Evolutionary conservation across 208 protist species (phyloP).

Genomic region (Leishmania braziliensis): DNA sequence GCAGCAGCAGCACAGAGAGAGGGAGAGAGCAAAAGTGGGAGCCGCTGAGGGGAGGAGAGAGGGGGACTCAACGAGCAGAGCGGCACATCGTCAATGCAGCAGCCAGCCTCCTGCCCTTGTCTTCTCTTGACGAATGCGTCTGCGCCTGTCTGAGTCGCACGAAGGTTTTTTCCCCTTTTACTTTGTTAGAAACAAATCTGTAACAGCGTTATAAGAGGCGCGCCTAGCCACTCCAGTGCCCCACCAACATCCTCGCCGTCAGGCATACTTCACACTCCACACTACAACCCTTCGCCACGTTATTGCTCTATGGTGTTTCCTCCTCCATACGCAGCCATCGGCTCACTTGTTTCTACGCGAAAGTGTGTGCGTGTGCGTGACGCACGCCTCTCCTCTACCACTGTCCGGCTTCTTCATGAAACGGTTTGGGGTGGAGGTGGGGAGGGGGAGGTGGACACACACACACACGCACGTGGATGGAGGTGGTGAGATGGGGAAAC

Average conservation of each 20-base stretch:
- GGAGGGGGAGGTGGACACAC: too few species aligned
- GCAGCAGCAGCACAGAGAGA: too few species aligned
- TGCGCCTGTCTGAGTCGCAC: not conserved
- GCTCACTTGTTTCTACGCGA: not conserved
- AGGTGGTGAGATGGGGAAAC: too few species aligned
- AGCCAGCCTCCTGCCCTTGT: not conserved
- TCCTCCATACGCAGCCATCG: not conserved
- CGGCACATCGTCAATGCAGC: not conserved
- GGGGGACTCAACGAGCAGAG: not conserved
- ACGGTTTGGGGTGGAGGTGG: too few species aligned
- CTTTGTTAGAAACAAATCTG: not conserved
- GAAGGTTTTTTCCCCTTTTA: not conserved
- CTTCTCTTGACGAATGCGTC: not conserved
- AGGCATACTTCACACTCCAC: not conserved
- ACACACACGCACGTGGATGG: too few species aligned
- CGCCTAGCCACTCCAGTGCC: not conserved
- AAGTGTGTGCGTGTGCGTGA: not conserved
- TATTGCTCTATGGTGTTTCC: not conserved
- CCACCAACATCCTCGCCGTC: not conserved
- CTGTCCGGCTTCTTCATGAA: not conserved
- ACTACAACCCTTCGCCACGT: not conserved
- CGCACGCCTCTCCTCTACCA: not conserved
- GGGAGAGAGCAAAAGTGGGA: not conserved
- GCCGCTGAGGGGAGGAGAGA: not conserved
- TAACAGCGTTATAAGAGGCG: not conserved